Evolutionary conservation across 1,284 basidiomycete genomes (phyloP).

Genomic region (Sutorius eximius): DNA sequence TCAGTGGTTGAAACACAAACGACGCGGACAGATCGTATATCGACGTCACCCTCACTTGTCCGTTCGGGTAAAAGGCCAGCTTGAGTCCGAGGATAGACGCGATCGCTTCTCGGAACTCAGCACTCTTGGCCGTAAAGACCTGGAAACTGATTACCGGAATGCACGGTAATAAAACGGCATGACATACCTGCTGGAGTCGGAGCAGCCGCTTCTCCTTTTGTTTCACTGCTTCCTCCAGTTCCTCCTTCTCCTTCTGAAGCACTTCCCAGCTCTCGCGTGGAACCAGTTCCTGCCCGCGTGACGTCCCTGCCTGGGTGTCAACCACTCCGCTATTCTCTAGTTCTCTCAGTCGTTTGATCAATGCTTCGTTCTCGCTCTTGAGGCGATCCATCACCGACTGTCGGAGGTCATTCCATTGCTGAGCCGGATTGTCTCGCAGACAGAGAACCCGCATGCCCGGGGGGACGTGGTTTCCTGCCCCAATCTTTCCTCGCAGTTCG

Average conservation of each 20-base stretch:
- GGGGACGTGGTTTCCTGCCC: constrained; percentile 74
- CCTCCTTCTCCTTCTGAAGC: constrained; percentile 58
- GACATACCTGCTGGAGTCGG: constrained; percentile 64
- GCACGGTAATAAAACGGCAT: not conserved
- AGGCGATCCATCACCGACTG: constrained; percentile 67
- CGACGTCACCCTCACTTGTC: constrained; percentile 81
- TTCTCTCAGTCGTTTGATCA: constrained; percentile 59
- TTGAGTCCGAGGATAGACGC: constrained; percentile 82
- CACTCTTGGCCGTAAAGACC: constrained; percentile 73
- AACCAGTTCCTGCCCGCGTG: constrained; percentile 44
- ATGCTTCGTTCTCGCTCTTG: constrained; percentile 72
- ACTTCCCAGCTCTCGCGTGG: constrained; percentile 72
- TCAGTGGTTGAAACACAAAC: constrained; percentile 68
- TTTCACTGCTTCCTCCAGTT: constrained; percentile 57
- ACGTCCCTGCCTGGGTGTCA: constrained; percentile 12
- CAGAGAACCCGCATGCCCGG: constrained; percentile 69
- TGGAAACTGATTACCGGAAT: constrained; percentile 25
- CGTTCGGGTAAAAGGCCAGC: constrained; percentile 81
- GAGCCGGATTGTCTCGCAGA: constrained; percentile 73
- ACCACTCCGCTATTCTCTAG: constrained; percentile 44
- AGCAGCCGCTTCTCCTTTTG: constrained; percentile 76
- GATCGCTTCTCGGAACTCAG: constrained; percentile 81
- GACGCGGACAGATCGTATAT: constrained; percentile 70
- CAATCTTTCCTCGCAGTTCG: constrained; percentile 72
- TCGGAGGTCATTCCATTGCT: constrained; percentile 69